Percentiles rank a stretch among this genome's conserved stretches.
Evolutionary conservation across 2,329 filamentous ascomycete genomes (phyloP).

Genomic region (Colletotrichum sp.): DNA sequence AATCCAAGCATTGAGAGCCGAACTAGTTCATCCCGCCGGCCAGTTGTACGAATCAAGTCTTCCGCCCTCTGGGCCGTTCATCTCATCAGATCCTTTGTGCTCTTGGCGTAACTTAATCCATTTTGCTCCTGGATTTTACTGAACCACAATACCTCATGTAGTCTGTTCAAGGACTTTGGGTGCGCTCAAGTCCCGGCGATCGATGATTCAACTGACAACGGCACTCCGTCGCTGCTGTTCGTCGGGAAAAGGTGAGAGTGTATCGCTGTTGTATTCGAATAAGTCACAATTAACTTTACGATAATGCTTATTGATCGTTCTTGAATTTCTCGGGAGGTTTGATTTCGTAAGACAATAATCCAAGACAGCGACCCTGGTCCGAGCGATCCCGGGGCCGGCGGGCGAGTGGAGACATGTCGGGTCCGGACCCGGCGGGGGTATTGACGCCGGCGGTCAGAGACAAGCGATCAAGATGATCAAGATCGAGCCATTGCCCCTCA

Average conservation of each 20-base stretch:
- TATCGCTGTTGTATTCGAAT: too few species aligned
- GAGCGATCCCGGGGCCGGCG: neutral
- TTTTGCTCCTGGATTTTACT: rapidly evolving
- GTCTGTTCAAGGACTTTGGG: neutral
- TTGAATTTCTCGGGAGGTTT: too few species aligned
- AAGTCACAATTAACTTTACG: too few species aligned
- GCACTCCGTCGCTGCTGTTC: neutral
- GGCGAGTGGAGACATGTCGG: neutral
- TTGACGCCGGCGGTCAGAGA: neutral
- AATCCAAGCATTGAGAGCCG: neutral
- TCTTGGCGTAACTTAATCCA: neutral
- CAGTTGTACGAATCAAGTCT: neutral
- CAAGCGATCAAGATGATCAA: neutral
- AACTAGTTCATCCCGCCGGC: neutral
- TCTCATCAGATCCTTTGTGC: neutral
- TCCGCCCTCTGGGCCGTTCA: neutral
- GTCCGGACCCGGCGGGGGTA: neutral
- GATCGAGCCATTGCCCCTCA: neutral
- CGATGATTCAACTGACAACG: neutral
- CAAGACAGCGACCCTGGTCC: neutral
- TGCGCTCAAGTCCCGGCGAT: neutral
- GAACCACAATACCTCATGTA: neutral
- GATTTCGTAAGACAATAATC: neutral
- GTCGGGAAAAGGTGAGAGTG: neutral
- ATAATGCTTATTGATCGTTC: too few species aligned